Evolutionary conservation across 139 green algal species (phyloP).

Genomic region (Desmodesmus armatus): DNA sequence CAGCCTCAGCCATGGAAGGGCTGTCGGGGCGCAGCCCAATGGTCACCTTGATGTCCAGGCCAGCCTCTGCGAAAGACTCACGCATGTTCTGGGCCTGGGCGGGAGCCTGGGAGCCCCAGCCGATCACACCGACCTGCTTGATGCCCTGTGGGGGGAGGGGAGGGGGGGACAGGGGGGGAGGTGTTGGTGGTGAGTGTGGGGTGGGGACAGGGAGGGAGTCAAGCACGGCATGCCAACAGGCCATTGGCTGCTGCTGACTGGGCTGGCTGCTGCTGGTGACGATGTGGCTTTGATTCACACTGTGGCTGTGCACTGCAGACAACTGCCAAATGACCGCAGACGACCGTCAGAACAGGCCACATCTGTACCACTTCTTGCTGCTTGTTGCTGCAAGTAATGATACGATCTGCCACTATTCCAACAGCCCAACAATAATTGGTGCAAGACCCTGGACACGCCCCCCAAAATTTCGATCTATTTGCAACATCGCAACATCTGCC

Average conservation of each 20-base stretch:
- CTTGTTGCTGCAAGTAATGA: too few relatives aligned
- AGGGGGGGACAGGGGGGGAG: neutral
- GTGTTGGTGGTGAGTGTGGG: slow-evolving; percentile 34
- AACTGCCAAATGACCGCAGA: too few relatives aligned
- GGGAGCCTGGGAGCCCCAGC: slow-evolving; percentile 97
- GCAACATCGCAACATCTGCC: too few relatives aligned
- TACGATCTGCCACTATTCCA: too few relatives aligned
- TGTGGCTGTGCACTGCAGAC: too few relatives aligned
- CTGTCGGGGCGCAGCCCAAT: slow-evolving; percentile 93
- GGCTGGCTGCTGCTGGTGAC: too few relatives aligned
- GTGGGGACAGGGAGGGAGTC: neutral
- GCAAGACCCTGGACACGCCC: too few relatives aligned
- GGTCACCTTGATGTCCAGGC: slow-evolving; percentile 90
- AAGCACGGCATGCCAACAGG: neutral
- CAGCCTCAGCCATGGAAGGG: slow-evolving; percentile 87
- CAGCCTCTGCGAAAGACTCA: slow-evolving; percentile 89
- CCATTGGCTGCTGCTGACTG: neutral
- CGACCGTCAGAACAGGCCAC: too few relatives aligned
- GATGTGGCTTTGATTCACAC: too few relatives aligned
- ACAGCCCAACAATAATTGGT: too few relatives aligned
- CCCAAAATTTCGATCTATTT: too few relatives aligned
- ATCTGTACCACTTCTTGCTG: too few relatives aligned
- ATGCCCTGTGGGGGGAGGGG: slow-evolving; percentile 50
- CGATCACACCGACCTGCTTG: slow-evolving; percentile 94
- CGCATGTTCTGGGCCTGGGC: slow-evolving; percentile 97